Evolutionary conservation across 1,139 yeast genomes (phyloP), one percentile per base, ranked within the genome.

Genomic region (Candida sp.): DNA sequence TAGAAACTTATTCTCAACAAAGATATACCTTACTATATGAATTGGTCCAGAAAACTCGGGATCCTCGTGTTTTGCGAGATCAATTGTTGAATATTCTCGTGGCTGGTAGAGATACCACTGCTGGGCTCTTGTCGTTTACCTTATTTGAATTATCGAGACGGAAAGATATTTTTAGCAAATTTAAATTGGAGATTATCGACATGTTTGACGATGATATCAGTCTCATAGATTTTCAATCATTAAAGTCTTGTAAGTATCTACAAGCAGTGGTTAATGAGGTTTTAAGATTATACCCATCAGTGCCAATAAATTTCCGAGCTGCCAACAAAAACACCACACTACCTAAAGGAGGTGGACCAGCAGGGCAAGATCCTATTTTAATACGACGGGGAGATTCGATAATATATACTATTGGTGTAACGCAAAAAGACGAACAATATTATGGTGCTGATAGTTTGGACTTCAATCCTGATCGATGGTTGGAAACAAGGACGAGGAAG

Each of bases 51-150:
- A 75, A 73, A 47, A 75, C 82, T 1, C 65, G 71, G 42, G 71
- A 78, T 54, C 79, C 78, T 4, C 59, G 52, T 33, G 63, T 70
- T 19, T 68, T 78, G 49, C 68, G 79, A 41, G 80, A 77, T 51
- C 82, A 78, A 55, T 64, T 75, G 36, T 59, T 78, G 50, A 77
- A 76, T 51, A 73, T 78, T 49, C 60, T 78, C 46, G 60, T 77
- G 23, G 82, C 83, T 22, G 82, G 81, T 21, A 65, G 83, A 54
- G 82, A 78, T 55, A 79, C 84, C 37, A 79, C 84, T 15, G 83
- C 84, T 1, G 75, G 79, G 4, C 61, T 77, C 37, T 67, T 79
- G 43, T 70, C 79, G 4, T 78, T 74, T 56, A 51, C 66, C 9
- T 60, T 77, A 39, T 74, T 63, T 49, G 75, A 75, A 50, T 63